A percentile compares a stretch with the other conserved stretches of the same genome.
These are phyloP conservation scores for Plectosphaerella sp. DNA, from an alignment of 2,329 filamentous ascomycete species.

Conservation along the genomic window DNA sequence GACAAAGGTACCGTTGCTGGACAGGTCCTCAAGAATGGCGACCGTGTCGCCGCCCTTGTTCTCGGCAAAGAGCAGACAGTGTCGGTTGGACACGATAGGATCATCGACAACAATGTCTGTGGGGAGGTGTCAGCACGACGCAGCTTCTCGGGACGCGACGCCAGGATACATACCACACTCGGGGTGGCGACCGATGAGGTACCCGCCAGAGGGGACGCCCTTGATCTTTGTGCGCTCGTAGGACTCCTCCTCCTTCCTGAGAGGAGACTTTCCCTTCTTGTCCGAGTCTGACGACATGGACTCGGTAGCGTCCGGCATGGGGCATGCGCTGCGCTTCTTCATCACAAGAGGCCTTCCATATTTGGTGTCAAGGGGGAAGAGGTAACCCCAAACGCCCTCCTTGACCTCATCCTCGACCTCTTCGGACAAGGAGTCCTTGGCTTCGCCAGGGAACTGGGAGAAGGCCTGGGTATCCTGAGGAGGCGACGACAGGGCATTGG, in stretches of 20 bases:
- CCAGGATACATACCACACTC: constrained; percentile 67
- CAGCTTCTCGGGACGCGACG: neutral
- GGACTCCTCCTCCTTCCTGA: constrained; percentile 49
- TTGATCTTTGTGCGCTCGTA: constrained; percentile 60
- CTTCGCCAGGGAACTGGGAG: constrained; percentile 67
- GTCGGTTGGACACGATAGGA: constrained; percentile 81
- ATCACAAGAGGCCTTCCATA: constrained; percentile 67
- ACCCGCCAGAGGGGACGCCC: constrained; percentile 70
- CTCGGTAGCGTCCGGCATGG: constrained; percentile 45
- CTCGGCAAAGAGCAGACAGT: constrained; percentile 65
- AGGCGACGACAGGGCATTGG: constrained; percentile 46
- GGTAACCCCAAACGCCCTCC: constrained; percentile 93
- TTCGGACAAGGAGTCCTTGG: constrained; percentile 66
- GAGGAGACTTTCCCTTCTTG: constrained; percentile 40
- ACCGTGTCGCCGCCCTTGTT: constrained; percentile 54
- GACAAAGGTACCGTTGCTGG: constrained; percentile 93
- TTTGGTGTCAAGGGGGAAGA: constrained; percentile 73
- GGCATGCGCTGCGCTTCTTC: constrained; percentile 68
- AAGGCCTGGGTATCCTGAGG: constrained; percentile 60
- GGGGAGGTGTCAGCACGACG: constrained; percentile 9
- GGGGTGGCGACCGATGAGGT: constrained; percentile 85
- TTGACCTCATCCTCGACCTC: constrained; percentile 79
- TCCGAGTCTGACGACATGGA: constrained; percentile 31
- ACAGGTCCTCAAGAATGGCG: constrained; percentile 87
- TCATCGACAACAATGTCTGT: constrained; percentile 69